A percentile compares a stretch with the other conserved stretches of the same genome.
phyloP scores from a whole-genome alignment of 345 rosid genomes.

The Adansonia digitata region DNA sequence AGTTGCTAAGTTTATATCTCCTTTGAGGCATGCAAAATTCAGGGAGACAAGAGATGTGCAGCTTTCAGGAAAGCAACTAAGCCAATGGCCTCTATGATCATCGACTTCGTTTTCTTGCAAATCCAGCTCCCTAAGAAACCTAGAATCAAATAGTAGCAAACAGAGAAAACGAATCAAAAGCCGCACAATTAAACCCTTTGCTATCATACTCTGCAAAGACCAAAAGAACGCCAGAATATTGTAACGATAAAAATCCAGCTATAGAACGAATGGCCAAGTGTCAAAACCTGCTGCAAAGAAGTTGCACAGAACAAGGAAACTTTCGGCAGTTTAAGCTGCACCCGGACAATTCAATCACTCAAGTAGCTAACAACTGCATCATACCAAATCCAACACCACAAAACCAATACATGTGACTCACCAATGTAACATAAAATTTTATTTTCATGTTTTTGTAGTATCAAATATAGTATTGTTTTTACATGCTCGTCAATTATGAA shows the following conservation, averaged over 20 bases:
- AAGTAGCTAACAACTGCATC: slow-evolving; percentile 1
- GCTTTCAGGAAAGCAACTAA: slow-evolving; percentile 80
- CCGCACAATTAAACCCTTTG: neutral
- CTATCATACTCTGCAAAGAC: neutral
- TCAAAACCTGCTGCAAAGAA: neutral
- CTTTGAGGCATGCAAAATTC: slow-evolving; percentile 92
- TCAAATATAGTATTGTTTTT: neutral
- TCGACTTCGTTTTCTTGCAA: slow-evolving; percentile 95
- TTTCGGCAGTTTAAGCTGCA: neutral
- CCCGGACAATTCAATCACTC: neutral
- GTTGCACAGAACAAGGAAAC: neutral
- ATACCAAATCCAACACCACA: neutral
- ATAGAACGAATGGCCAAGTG: too few species aligned
- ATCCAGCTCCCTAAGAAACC: slow-evolving; percentile 88
- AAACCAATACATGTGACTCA: neutral
- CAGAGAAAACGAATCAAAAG: neutral
- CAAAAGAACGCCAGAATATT: too few species aligned
- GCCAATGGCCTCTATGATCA: slow-evolving; percentile 93
- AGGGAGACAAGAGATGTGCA: slow-evolving; percentile 70
- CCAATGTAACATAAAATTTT: neutral
- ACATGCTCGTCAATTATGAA: neutral
- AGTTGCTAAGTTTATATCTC: slow-evolving; percentile 66
- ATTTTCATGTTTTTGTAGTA: neutral
- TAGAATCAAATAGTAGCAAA: slow-evolving; percentile 24
- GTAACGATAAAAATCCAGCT: neutral